phyloP scores from a whole-genome alignment of 202 grass and related monocot species.

The Musa balbisiana region DNA sequence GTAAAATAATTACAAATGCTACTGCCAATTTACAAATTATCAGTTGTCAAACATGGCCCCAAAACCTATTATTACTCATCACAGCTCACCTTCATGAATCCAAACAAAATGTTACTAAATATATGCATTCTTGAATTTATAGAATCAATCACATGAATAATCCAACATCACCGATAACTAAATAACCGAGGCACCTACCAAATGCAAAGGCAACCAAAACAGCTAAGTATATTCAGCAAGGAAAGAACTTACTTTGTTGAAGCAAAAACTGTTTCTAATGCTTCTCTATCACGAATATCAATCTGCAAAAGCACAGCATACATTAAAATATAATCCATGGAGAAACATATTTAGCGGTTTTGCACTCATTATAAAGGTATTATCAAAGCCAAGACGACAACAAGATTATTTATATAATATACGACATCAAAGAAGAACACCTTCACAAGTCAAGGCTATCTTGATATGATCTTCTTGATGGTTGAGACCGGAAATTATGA shows the following conservation, averaged over 20 bases:
- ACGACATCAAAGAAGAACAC: not conserved
- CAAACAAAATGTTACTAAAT: not conserved
- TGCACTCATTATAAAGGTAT: not conserved
- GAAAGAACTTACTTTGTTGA: constrained; percentile 6
- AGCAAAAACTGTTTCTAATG: constrained; percentile 3
- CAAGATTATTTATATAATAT: not conserved
- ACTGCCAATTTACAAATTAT: not conserved
- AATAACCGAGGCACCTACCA: not conserved
- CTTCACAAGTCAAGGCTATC: not conserved
- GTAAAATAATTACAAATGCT: not conserved
- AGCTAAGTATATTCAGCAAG: not conserved
- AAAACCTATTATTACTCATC: not conserved
- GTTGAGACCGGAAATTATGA: too few species aligned
- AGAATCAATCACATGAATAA: not conserved
- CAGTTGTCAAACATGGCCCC: not conserved
- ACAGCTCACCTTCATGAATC: not conserved
- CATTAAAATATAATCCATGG: not conserved
- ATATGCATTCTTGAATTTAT: not conserved
- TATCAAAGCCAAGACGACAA: not conserved
- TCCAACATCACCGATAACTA: not conserved
- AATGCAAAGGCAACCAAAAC: not conserved
- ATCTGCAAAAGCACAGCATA: not conserved
- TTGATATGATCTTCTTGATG: not conserved
- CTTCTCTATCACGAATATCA: constrained; percentile 10
- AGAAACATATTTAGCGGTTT: not conserved